These are phyloP conservation scores for Cystobasidium pallidum DNA, from an alignment of 1,284 basidiomycete species.

Conservation along the genomic window DNA sequence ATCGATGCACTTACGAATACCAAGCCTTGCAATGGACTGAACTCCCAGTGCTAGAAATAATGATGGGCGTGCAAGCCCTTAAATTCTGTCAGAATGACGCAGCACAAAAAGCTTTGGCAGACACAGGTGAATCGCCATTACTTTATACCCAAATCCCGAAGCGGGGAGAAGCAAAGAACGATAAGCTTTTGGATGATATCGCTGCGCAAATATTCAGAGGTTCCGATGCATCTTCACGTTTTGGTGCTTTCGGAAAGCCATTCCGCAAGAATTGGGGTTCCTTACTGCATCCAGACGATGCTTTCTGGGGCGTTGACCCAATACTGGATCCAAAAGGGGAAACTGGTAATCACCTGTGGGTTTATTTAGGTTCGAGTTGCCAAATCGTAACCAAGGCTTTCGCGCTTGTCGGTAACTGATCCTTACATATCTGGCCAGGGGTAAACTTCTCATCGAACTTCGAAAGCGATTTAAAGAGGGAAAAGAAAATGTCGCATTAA, in stretches of 20 bases:
- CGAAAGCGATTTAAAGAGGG: conserved; percentile 1
- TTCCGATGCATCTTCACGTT: not conserved
- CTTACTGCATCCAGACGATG: conserved; percentile 25
- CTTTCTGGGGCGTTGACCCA: conserved; percentile 22
- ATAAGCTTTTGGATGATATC: not conserved
- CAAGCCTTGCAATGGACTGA: too few relatives aligned
- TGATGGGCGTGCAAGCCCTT: conserved; percentile 7
- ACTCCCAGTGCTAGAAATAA: conserved; percentile 1
- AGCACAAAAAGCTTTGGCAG: not conserved
- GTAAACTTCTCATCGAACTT: conserved; percentile 1
- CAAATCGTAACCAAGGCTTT: not conserved
- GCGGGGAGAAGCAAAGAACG: conserved; percentile 1
- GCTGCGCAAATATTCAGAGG: conserved; percentile 14
- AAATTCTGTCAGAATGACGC: conserved; percentile 13
- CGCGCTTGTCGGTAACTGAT: not conserved
- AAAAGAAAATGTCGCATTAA: not conserved
- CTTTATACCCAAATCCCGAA: conserved; percentile 6
- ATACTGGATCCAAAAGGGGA: conserved; percentile 7
- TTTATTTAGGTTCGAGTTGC: not conserved
- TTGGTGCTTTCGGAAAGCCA: not conserved
- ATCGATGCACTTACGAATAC: not conserved
- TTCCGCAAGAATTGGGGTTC: conserved; percentile 12
- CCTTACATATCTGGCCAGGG: not conserved
- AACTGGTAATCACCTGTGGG: conserved; percentile 7
- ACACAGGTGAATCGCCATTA: conserved; percentile 14